Conservation (phyloP, 768 basidiomycete species). For the Suillus bovinus region DNA sequence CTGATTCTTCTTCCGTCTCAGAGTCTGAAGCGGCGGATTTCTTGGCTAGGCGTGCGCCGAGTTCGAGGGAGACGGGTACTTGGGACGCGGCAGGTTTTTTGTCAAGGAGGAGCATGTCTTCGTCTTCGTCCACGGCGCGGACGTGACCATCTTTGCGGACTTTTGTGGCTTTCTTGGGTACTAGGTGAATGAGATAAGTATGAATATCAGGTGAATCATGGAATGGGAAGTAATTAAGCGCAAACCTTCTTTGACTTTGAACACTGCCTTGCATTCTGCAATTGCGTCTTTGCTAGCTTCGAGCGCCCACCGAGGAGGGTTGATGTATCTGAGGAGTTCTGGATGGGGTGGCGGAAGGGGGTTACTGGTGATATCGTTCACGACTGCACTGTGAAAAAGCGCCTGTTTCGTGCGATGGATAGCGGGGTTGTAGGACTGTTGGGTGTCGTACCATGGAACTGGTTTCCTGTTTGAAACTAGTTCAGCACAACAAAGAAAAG, state of each 20-base stretch:
- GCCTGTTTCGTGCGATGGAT: slow-evolving; percentile 93
- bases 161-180: slow-evolving; percentile 61
- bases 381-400: slow-evolving; percentile 83
- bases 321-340: slow-evolving; percentile 80
- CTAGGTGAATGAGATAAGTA: slow-evolving; percentile 31
- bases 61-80: slow-evolving; percentile 8
- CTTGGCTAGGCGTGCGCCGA: slow-evolving; percentile 14
- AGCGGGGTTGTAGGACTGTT: slow-evolving; percentile 82
- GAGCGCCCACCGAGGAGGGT: slow-evolving; percentile 69
- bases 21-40: slow-evolving; percentile 49
- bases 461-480: slow-evolving; percentile 45
- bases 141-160: slow-evolving; percentile 63
- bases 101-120: slow-evolving; percentile 60
- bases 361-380: slow-evolving; percentile 66
- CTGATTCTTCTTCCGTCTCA: slow-evolving; percentile 48
- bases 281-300: slow-evolving; percentile 58
- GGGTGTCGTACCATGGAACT: slow-evolving; percentile 74
- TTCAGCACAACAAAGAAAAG: slow-evolving; percentile 7
- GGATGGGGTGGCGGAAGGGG: slow-evolving; percentile 87
- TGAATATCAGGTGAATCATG: neutral
- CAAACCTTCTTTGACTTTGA: slow-evolving; percentile 81
- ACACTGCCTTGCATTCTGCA: slow-evolving; percentile 58
- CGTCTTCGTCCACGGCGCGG: slow-evolving; percentile 60
- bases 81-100: slow-evolving; percentile 21
- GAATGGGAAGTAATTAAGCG: slow-evolving; percentile 1